phyloP scores from a whole-genome alignment of 768 basidiomycete species.

The Podaxis sp. region DNA sequence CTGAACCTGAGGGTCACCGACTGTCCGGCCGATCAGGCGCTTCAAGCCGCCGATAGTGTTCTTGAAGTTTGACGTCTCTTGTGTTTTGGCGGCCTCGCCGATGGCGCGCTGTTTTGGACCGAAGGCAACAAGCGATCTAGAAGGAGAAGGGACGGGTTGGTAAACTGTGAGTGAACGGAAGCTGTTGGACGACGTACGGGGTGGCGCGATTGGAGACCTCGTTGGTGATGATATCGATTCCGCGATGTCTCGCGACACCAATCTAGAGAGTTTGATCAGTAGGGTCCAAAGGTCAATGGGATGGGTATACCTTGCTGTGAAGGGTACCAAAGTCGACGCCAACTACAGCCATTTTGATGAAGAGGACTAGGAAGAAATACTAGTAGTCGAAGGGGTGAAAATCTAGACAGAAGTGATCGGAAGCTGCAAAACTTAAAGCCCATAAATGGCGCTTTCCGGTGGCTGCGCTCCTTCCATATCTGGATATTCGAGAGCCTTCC shows the following conservation, averaged over 20 bases:
- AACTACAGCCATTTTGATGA: conserved; percentile 78
- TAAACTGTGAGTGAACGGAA: conserved; percentile 49
- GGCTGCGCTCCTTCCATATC: conserved; percentile 11
- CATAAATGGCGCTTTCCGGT: conserved; percentile 3
- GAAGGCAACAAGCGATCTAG: conserved; percentile 91
- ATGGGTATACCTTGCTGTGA: conserved; percentile 70
- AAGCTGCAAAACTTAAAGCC: background rate
- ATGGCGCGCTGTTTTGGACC: conserved; percentile 88
- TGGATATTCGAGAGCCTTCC: conserved; percentile 4
- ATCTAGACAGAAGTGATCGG: background rate
- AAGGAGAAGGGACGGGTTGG: conserved; percentile 31
- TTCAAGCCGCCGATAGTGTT: conserved; percentile 96
- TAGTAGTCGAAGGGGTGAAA: background rate
- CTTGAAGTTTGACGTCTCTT: conserved; percentile 96
- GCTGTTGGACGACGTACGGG: conserved; percentile 60
- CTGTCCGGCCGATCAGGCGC: conserved; percentile 81
- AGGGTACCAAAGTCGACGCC: conserved; percentile 93
- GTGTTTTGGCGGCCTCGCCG: conserved; percentile 95
- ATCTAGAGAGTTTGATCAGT: conserved; percentile 51
- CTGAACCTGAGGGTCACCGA: conserved; percentile 79
- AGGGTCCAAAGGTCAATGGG: conserved; percentile 9
- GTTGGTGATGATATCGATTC: conserved; percentile 98
- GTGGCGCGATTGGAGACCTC: conserved; percentile 97
- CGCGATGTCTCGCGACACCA: conserved; percentile 92
- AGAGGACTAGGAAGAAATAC: background rate